A percentile compares a stretch with the other conserved stretches of the same genome.
Conservation (phyloP, 2,329 filamentous ascomycete species). For the Diaporthe vaccinii region DNA sequence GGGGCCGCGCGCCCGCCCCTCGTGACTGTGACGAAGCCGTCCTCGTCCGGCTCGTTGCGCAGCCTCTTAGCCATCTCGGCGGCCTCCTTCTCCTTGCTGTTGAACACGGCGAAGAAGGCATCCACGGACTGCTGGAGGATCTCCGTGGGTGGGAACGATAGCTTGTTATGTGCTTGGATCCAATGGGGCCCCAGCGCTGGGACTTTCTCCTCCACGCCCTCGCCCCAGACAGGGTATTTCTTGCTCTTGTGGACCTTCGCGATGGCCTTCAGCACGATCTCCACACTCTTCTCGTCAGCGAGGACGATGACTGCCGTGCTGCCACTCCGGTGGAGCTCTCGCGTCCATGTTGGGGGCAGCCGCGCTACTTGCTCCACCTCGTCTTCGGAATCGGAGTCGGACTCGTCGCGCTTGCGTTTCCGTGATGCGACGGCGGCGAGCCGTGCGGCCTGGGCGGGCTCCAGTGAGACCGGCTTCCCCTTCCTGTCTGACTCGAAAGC, state of each 20-base stretch:
- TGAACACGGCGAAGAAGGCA: slow-evolving; percentile 88
- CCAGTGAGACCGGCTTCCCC: slow-evolving; percentile 52
- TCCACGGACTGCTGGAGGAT: slow-evolving; percentile 82
- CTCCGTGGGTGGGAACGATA: slow-evolving; percentile 77
- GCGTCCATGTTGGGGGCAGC: slow-evolving; percentile 81
- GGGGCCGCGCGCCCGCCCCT: slow-evolving; percentile 82
- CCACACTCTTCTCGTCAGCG: slow-evolving; percentile 84
- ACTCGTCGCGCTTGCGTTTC: slow-evolving; percentile 63
- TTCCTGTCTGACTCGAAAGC: slow-evolving; percentile 77
- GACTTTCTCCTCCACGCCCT: slow-evolving; percentile 68
- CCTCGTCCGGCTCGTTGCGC: slow-evolving; percentile 88
- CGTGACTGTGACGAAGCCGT: slow-evolving; percentile 94
- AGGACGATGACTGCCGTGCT: slow-evolving; percentile 85
- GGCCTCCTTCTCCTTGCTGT: slow-evolving; percentile 75
- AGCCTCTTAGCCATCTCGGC: slow-evolving; percentile 72
- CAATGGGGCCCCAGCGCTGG: slow-evolving; percentile 69
- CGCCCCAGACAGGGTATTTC: slow-evolving; percentile 77
- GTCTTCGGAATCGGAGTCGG: slow-evolving; percentile 65
- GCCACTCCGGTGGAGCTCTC: slow-evolving; percentile 78
- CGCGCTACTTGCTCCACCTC: slow-evolving; percentile 71
- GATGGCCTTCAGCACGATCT: slow-evolving; percentile 81
- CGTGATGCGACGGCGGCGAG: slow-evolving; percentile 57
- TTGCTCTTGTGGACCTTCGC: slow-evolving; percentile 72
- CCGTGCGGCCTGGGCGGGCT: slow-evolving; percentile 59
- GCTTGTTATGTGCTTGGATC: slow-evolving; percentile 76